phyloP scores from a whole-genome alignment of 2,329 filamentous ascomycete species.

The Fusarium sp. region DNA sequence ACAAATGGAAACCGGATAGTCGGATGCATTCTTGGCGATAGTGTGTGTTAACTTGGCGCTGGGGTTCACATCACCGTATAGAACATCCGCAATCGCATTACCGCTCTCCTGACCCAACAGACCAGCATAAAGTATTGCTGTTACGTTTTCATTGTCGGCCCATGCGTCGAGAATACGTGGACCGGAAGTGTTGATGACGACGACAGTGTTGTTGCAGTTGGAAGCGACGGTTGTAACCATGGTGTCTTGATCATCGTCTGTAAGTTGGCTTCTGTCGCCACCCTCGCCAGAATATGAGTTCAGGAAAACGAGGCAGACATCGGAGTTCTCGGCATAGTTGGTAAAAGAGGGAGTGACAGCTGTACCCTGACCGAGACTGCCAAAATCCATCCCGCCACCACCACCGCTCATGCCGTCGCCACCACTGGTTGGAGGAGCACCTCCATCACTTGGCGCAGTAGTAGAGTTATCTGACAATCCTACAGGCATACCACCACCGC shows the following conservation, averaged over 20 bases:
- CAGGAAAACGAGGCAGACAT: slow-evolving; percentile 70
- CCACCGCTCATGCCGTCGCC: neutral
- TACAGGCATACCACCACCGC: neutral
- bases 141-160: slow-evolving; percentile 57
- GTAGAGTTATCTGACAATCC: neutral
- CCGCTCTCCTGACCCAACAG: slow-evolving; percentile 72
- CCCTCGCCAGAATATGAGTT: slow-evolving; percentile 77
- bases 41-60: neutral
- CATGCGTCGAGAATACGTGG: slow-evolving; percentile 68
- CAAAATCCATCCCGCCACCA: neutral
- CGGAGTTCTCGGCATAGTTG: slow-evolving; percentile 31
- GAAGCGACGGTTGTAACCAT: slow-evolving; percentile 69
- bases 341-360: neutral
- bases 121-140: slow-evolving; percentile 74
- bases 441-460: neutral
- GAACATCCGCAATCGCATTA: neutral
- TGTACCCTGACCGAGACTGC: neutral
- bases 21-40: neutral
- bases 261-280: slow-evolving; percentile 70
- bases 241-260: slow-evolving; percentile 70
- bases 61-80: neutral
- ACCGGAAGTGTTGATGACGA: slow-evolving; percentile 74
- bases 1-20: neutral
- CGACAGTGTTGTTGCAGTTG: slow-evolving; percentile 60
- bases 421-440: neutral